Evolutionary conservation across 1,139 yeast genomes (phyloP).

Genomic region (Taiozyma sp.): DNA sequence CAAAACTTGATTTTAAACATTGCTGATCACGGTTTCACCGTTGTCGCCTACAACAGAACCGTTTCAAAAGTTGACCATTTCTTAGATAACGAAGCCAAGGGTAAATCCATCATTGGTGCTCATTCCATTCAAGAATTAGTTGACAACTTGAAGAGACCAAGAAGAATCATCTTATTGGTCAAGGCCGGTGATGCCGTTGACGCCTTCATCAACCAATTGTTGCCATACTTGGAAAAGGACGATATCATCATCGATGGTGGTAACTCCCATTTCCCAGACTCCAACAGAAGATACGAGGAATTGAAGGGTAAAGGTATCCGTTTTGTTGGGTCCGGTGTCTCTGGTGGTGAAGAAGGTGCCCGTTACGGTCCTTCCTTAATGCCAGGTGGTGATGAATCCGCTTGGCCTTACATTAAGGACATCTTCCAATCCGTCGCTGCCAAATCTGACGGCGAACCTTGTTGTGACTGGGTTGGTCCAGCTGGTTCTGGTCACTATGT

Average conservation of each 20-base stretch:
- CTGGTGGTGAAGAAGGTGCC: constrained; percentile 99
- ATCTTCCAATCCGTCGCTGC: constrained; percentile 97
- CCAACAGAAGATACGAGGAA: constrained; percentile 94
- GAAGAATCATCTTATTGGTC: constrained; percentile 90
- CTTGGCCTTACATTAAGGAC: constrained; percentile 97
- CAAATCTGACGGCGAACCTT: constrained; percentile 96
- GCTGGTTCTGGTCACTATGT: constrained; percentile 99
- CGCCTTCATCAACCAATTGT: constrained; percentile 79
- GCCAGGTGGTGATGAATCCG: constrained; percentile 99
- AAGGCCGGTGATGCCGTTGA: constrained; percentile 98
- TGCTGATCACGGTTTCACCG: constrained; percentile 97
- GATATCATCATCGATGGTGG: constrained; percentile 99
- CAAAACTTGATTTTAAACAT: constrained; percentile 96
- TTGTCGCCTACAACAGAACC: constrained; percentile 98
- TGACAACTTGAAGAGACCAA: constrained; percentile 91
- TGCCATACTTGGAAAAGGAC: constrained; percentile 91
- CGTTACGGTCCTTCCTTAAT: constrained; percentile 98
- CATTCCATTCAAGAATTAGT: constrained; percentile 86
- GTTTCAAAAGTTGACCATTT: constrained; percentile 92
- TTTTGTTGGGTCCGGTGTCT: constrained; percentile 98
- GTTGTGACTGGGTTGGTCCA: constrained; percentile 99
- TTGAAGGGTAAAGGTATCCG: constrained; percentile 82
- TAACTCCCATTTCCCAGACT: constrained; percentile 98
- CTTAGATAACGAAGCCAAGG: constrained; percentile 93
- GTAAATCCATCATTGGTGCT: constrained; percentile 92